Evolutionary conservation across 768 basidiomycete species (phyloP).

Genomic region (Trametes meyenii): DNA sequence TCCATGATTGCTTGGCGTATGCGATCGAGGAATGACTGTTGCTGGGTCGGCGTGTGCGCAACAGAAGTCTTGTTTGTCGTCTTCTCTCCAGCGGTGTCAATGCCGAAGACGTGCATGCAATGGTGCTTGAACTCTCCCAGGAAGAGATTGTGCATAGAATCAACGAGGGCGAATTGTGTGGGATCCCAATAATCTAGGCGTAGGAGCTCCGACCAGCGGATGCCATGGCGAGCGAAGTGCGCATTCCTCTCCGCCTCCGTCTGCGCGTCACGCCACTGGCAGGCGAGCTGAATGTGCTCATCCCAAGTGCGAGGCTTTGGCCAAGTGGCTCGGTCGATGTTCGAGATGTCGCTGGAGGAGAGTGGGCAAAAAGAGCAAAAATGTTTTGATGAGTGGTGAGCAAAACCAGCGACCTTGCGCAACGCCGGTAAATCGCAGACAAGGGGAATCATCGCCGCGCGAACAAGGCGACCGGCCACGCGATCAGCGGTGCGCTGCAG

Average conservation of each 20-base stretch:
- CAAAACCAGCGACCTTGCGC: constrained; percentile 33
- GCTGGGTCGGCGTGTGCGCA: too few species aligned
- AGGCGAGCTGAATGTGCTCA: neutral
- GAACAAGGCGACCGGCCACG: neutral
- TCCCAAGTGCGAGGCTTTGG: neutral
- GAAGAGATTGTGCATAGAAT: constrained; percentile 35
- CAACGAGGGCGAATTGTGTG: constrained; percentile 22
- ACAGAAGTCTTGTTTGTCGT: too few species aligned
- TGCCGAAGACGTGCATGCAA: too few species aligned
- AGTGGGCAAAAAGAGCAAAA: constrained; percentile 37
- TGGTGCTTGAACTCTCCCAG: constrained; percentile 1
- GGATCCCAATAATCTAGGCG: constrained; percentile 34
- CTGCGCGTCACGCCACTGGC: constrained; percentile 23
- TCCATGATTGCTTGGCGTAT: too few species aligned
- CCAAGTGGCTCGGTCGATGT: neutral
- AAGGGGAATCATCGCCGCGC: constrained; percentile 23
- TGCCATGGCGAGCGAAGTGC: too few species aligned
- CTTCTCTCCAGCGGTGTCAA: too few species aligned
- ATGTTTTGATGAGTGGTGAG: constrained; percentile 25
- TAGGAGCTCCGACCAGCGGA: constrained; percentile 28
- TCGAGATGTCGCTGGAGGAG: neutral
- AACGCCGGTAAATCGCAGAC: constrained; percentile 39
- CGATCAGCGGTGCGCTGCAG: constrained; percentile 19
- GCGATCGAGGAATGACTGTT: too few species aligned
- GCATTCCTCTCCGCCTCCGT: too few species aligned